Percentiles rank a stretch among this genome's conserved stretches.
These are phyloP conservation scores for Phaseolus lunatus DNA, from an alignment of 306 rosid genomes.

Conservation along the genomic window DNA sequence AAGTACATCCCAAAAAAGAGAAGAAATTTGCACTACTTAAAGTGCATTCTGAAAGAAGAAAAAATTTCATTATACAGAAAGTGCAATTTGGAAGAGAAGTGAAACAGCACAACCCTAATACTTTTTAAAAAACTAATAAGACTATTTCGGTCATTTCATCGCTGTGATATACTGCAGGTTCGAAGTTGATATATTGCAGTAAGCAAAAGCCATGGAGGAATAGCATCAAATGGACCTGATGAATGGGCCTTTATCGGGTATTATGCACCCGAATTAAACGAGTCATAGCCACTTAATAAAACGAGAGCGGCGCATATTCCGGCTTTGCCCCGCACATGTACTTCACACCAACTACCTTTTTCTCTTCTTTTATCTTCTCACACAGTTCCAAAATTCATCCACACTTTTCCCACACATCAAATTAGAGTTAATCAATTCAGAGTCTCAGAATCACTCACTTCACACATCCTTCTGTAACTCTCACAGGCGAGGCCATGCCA, in stretches of 20 bases:
- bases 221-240: background rate
- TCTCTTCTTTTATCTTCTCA: background rate
- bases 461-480: background rate
- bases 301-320: conserved; percentile 43
- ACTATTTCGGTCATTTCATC: too few species aligned
- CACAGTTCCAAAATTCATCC: background rate
- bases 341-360: background rate
- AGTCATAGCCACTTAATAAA: conserved; percentile 34
- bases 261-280: conserved; percentile 9
- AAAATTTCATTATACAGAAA: too few species aligned
- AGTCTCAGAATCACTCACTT: background rate
- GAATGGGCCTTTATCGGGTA: conserved; percentile 12
- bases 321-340: background rate
- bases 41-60: too few species aligned
- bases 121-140: too few species aligned
- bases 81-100: too few species aligned
- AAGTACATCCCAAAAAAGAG: too few species aligned
- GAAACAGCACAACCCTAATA: too few species aligned
- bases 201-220: too few species aligned
- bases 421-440: background rate
- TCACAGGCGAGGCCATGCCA: conserved; percentile 50
- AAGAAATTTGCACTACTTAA: too few species aligned
- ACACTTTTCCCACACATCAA: background rate
- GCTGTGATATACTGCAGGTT: too few species aligned
- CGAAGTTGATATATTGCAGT: too few species aligned